Evolutionary conservation across 306 rosid genomes (phyloP).

Genomic region (Casuarina glauca): DNA sequence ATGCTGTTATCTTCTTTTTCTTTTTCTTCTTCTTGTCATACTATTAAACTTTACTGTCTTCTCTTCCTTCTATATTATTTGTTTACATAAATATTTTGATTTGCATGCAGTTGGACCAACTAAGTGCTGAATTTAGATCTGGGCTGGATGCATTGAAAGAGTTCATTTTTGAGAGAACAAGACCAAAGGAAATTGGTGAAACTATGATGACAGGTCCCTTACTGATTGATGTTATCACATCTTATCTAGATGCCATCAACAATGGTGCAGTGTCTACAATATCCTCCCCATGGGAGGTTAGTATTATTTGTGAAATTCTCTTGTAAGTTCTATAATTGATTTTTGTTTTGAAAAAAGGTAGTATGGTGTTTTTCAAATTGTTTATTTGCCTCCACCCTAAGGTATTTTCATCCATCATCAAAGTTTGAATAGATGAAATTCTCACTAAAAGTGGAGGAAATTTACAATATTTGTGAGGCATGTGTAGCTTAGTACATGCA

Average conservation of each 20-base stretch:
- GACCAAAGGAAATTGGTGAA: constrained; percentile 97
- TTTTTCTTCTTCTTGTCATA: neutral
- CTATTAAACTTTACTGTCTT: neutral
- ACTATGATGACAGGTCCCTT: constrained; percentile 94
- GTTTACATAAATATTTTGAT: neutral
- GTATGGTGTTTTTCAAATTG: neutral
- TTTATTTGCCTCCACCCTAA: neutral
- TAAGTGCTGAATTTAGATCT: constrained; percentile 86
- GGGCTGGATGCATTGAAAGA: constrained; percentile 82
- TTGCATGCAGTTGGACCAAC: constrained; percentile 55
- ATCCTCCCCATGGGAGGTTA: constrained; percentile 97
- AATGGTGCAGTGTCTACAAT: constrained; percentile 97
- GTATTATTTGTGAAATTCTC: constrained; percentile 21
- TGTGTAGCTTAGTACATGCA: neutral
- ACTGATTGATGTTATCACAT: constrained; percentile 72
- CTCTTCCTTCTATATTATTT: neutral
- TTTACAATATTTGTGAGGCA: neutral
- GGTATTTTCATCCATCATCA: neutral
- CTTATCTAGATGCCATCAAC: constrained; percentile 91
- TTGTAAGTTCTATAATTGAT: neutral
- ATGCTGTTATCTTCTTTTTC: neutral
- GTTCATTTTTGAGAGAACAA: constrained; percentile 90
- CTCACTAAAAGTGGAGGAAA: neutral
- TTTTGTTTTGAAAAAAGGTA: neutral
- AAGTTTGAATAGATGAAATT: neutral